Conservation (phyloP, 108 stramenopile genomes). For the Conticribra weissflogii region DNA sequence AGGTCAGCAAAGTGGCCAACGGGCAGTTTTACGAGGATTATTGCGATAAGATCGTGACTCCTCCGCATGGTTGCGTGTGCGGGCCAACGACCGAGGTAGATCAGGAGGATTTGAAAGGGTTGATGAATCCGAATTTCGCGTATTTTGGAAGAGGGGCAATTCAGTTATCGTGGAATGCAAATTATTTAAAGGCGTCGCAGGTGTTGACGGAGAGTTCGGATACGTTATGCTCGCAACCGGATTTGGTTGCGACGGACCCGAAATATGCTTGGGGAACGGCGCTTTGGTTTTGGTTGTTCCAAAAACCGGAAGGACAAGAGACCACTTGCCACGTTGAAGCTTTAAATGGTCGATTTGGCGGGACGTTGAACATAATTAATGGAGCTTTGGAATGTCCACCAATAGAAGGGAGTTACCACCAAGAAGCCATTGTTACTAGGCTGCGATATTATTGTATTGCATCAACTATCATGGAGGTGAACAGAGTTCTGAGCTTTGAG, state of each 20-base stretch:
- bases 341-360: conserved; percentile 36
- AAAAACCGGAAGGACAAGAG: conserved; percentile 16
- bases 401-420: conserved; percentile 32
- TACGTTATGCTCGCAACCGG: conserved; percentile 41
- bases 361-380: conserved; percentile 34
- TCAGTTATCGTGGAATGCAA: conserved; percentile 44
- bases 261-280: conserved; percentile 52
- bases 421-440: conserved; percentile 48
- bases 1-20: conserved; percentile 40
- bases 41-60: conserved; percentile 46
- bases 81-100: conserved; percentile 48
- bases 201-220: conserved; percentile 40
- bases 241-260: conserved; percentile 48
- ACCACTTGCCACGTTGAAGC: conserved; percentile 45
- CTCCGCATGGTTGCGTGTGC: conserved; percentile 46
- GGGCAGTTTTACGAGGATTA: conserved; percentile 46
- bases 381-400: conserved; percentile 43
- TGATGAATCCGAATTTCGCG: conserved; percentile 44
- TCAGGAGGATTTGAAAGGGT: conserved; percentile 8
- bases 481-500: conserved; percentile 32
- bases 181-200: conserved; percentile 41
- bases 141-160: conserved; percentile 48
- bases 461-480: conserved; percentile 29
- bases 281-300: conserved; percentile 51
- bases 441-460: conserved; percentile 45